Conservation (phyloP, 345 rosid genomes). For the Laguncularia racemosa region DNA sequence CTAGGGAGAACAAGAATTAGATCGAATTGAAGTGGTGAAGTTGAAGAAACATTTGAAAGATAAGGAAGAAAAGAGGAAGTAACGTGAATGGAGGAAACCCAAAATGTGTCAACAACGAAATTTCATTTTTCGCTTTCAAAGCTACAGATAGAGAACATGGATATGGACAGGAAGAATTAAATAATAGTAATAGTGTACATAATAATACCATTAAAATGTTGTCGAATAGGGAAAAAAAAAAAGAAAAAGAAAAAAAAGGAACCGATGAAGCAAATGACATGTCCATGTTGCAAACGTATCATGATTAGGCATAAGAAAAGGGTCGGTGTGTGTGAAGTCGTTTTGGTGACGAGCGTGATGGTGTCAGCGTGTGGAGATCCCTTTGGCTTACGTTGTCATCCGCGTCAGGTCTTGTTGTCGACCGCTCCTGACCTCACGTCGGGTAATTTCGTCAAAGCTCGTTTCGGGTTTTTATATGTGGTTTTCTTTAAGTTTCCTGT, state of each 20-base stretch:
- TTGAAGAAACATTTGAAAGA: background rate
- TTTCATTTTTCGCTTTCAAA: conserved; percentile 16
- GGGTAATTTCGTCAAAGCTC: background rate
- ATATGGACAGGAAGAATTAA: background rate
- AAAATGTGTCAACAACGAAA: conserved; percentile 7
- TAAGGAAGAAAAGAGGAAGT: background rate
- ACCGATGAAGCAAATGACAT: too few species aligned
- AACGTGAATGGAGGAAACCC: background rate
- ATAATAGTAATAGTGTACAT: background rate
- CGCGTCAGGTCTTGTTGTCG: conserved; percentile 8
- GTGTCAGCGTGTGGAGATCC: conserved; percentile 22
- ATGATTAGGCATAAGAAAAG: background rate
- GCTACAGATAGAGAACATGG: background rate
- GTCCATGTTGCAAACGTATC: background rate
- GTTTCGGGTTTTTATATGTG: too few species aligned
- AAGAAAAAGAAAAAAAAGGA: too few species aligned
- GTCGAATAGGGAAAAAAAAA: too few species aligned
- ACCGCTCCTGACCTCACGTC: background rate
- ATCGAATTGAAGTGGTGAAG: background rate
- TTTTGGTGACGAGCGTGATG: conserved; percentile 14
- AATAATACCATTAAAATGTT: too few species aligned
- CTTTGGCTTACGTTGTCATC: conserved; percentile 16
- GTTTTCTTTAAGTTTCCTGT: too few species aligned
- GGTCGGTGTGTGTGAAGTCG: conserved; percentile 25
- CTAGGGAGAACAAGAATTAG: too few species aligned